Conservation (phyloP, 2,329 filamentous ascomycete species). For the Pseudocercospora cruenta region DNA sequence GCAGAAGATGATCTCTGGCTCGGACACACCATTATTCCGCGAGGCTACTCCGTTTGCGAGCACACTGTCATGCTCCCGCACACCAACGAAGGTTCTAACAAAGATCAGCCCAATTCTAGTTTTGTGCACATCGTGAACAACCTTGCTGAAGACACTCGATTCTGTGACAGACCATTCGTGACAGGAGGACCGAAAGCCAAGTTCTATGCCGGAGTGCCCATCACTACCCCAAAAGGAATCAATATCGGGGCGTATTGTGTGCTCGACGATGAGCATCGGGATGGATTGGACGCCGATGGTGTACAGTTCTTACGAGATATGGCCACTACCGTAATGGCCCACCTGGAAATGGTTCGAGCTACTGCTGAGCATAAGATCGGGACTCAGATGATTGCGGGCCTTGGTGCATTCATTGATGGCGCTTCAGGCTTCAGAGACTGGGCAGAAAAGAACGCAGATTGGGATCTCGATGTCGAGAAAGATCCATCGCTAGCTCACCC, state of each 20-base stretch:
- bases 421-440: conserved; percentile 29
- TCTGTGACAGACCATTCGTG: conserved; percentile 37
- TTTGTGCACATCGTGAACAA: conserved; percentile 37
- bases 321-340: conserved; percentile 61
- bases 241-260: conserved; percentile 65
- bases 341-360: conserved; percentile 53
- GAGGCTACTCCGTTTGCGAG: conserved; percentile 38
- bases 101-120: conserved; percentile 14
- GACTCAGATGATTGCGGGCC: conserved; percentile 58
- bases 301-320: conserved; percentile 62
- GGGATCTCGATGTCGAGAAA: conserved; percentile 23
- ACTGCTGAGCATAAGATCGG: conserved; percentile 50
- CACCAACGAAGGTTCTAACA: conserved; percentile 30
- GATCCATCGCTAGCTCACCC: conserved; percentile 24
- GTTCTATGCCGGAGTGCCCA: conserved; percentile 60
- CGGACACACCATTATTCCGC: conserved; percentile 35
- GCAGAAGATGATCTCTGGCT: conserved; percentile 35
- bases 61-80: conserved; percentile 30
- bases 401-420: conserved; percentile 39
- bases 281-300: conserved; percentile 54
- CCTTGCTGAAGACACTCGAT: conserved; percentile 32
- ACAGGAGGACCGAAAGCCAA: conserved; percentile 33
- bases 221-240: conserved; percentile 50
- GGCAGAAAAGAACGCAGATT: conserved; percentile 25
- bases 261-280: conserved; percentile 59